Conservation (phyloP, 345 rosid genomes). For the Eucalyptus brandiana region DNA sequence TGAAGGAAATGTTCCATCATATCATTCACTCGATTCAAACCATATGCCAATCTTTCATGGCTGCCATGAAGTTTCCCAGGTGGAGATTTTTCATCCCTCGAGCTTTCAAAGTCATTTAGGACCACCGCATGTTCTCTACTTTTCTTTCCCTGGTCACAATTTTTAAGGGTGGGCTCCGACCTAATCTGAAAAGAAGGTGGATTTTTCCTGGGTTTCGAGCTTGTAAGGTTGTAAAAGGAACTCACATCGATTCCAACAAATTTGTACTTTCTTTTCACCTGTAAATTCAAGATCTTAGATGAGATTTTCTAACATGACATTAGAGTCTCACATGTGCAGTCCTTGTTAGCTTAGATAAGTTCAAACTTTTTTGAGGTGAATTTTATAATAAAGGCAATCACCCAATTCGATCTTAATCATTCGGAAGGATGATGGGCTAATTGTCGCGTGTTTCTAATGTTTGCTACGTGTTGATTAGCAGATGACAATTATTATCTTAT, state of each 20-base stretch:
- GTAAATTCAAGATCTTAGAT: neutral
- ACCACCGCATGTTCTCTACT: neutral
- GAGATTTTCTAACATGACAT: neutral
- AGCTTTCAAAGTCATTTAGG: neutral
- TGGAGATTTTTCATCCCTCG: neutral
- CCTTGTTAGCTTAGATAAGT: neutral
- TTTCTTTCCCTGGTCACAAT: neutral
- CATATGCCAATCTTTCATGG: neutral
- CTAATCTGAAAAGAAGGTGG: neutral
- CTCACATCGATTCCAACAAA: neutral
- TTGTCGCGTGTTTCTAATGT: neutral
- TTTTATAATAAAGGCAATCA: neutral
- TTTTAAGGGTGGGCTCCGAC: neutral
- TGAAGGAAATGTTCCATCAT: neutral
- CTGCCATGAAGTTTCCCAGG: neutral
- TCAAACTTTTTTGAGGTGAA: fast-evolving
- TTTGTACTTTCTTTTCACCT: neutral
- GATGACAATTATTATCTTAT: neutral
- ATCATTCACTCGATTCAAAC: neutral
- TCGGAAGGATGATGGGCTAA: neutral
- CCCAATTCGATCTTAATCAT: neutral
- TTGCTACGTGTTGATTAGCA: neutral
- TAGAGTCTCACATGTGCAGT: neutral
- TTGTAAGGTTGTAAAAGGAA: neutral
- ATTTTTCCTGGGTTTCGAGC: neutral